A percentile compares a stretch with the other conserved stretches of the same genome.
Conservation (phyloP, 1,284 basidiomycete genomes). For the Sporisorium sorghi region DNA sequence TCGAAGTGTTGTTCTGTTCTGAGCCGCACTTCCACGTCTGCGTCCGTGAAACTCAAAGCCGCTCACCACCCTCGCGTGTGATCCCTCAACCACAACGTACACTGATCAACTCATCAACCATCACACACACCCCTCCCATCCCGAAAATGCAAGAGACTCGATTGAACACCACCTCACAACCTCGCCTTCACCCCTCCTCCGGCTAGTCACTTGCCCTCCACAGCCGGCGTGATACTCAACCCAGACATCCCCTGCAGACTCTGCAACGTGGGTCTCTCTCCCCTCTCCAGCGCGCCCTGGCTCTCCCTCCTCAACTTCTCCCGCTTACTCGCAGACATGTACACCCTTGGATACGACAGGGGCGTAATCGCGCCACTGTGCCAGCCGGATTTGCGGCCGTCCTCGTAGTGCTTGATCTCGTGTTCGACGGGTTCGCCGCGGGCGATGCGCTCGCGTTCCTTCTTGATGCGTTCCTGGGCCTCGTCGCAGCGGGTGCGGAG, state of each 20-base stretch:
- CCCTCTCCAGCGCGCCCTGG: slow-evolving; percentile 46
- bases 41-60: too few species aligned
- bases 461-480: slow-evolving; percentile 64
- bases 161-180: not conserved
- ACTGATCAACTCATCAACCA: too few species aligned
- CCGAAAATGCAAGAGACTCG: not conserved
- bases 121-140: too few species aligned
- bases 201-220: slow-evolving; percentile 43
- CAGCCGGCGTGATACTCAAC: slow-evolving; percentile 39
- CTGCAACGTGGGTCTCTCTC: slow-evolving; percentile 37
- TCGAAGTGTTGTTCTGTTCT: too few species aligned
- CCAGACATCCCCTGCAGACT: slow-evolving; percentile 42
- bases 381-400: slow-evolving; percentile 39
- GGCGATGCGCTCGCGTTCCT: slow-evolving; percentile 61
- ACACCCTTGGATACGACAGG: slow-evolving; percentile 51
- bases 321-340: slow-evolving; percentile 46
- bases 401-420: slow-evolving; percentile 55
- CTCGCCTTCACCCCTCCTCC: too few species aligned
- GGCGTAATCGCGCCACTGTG: slow-evolving; percentile 47
- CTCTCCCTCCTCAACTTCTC: slow-evolving; percentile 48
- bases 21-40: too few species aligned
- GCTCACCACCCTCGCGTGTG: too few species aligned
- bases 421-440: slow-evolving; percentile 52
- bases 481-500: slow-evolving; percentile 61
- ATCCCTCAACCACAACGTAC: too few species aligned